These are phyloP conservation scores for Podospora comata DNA, from an alignment of 495 filamentous ascomycete species.

Conservation along the genomic window DNA sequence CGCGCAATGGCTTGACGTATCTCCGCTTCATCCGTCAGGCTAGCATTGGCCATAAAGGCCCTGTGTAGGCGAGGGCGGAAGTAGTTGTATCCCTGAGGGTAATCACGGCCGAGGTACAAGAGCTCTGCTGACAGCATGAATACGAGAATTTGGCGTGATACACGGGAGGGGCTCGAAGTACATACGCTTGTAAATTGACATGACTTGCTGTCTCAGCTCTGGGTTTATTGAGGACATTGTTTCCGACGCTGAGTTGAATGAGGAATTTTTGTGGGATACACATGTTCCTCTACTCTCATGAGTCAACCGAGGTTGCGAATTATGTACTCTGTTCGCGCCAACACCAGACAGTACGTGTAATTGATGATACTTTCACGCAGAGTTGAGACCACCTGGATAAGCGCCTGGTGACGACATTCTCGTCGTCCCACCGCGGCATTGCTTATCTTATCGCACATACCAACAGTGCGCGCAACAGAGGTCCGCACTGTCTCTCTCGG, in stretches of 20 bases:
- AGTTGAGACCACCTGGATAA: neutral
- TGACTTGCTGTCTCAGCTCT: conserved; percentile 72
- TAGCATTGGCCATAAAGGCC: conserved; percentile 74
- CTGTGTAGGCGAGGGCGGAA: conserved; percentile 77
- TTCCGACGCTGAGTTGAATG: neutral
- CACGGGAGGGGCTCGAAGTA: conserved; percentile 5
- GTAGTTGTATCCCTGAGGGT: conserved; percentile 82
- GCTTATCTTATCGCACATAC: neutral
- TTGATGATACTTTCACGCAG: neutral
- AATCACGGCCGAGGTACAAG: conserved; percentile 77
- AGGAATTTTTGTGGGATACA: neutral
- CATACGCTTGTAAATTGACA: conserved; percentile 86
- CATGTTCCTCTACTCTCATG: neutral
- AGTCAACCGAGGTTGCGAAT: neutral
- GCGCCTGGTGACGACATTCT: neutral
- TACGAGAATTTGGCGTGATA: neutral
- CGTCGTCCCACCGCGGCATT: conserved; percentile 7
- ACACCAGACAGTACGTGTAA: neutral
- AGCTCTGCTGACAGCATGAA: conserved; percentile 56
- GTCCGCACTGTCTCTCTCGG: neutral
- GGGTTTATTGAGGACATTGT: conserved; percentile 35
- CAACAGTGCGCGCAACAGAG: neutral
- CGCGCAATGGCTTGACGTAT: conserved; percentile 71
- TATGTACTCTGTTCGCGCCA: neutral
- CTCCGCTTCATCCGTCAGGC: conserved; percentile 65